Evolutionary conservation across 139 green algal genomes (phyloP), one percentile per base, ranked within the genome.

Genomic region (Pseudopediastrum boryanum): DNA sequence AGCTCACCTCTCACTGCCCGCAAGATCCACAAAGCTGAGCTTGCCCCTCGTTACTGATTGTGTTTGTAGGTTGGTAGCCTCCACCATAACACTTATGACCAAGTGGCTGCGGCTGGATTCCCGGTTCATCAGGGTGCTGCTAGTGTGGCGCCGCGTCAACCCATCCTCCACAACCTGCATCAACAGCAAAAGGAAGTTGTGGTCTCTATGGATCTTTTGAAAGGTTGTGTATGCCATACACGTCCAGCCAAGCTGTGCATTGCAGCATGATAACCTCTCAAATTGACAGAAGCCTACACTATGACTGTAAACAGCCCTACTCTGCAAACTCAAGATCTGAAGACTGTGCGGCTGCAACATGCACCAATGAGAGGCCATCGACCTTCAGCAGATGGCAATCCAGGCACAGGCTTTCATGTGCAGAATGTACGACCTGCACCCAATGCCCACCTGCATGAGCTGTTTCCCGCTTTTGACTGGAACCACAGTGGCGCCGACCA

Each of bases 21-120:
- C 95, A 66, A 99, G 89, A 81, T 99, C 96, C 19, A 98, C 95
- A 71, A 99, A 98, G 43, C 78, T 92, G 73, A 99, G 90, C 92
- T 99, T 98, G 80, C 92, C 95, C 52, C 89, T 87, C 25, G 91
- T 86, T 21, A 98, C 85, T 29, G 76, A 80, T 85, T 98, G 94
- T 10, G 93, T 98, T 89, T 98, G 93, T 80, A 97, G 85, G 91
- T 99, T 98, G 72, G 93, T 98, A 44, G 83, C 82, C 88, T 98
- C 91, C 58, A 99, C 93, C 59, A 95, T 90, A 79, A 98, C 86
- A 38, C 86, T 93, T 75, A 99, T 95, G 84, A 99, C 93, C 56
- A 99, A 90, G 91, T 99, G 96, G 19, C 89, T 96, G 54, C 94
- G 91, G 29, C 87, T 94, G 19, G 89, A 95, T 87, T 96, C 93